Conservation (phyloP, 225 moss, liverwort and hornwort genomes). For the Physcomitrium patens region DNA sequence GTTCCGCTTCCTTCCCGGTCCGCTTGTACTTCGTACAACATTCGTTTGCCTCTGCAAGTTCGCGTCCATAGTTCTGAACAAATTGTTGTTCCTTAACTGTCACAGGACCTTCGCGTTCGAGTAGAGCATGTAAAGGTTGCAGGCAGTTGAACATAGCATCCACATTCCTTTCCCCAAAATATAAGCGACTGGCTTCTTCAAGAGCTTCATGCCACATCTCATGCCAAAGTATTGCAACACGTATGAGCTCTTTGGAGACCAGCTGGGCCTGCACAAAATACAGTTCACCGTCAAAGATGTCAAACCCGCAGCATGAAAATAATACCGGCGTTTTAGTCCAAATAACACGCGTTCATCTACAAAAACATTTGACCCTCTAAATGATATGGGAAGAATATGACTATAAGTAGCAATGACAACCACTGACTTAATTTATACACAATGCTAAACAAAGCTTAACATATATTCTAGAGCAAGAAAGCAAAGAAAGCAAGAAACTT, state of each 20-base stretch:
- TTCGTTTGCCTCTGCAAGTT: conserved; percentile 95
- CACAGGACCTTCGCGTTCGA: conserved; percentile 83
- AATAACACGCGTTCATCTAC: not conserved
- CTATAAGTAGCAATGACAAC: not conserved
- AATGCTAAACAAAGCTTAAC: not conserved
- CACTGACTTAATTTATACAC: not conserved
- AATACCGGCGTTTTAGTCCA: not conserved
- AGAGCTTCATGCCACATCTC: conserved; percentile 99
- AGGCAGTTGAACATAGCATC: conserved; percentile 90
- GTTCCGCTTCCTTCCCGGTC: conserved; percentile 95
- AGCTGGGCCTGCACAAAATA: conserved; percentile 81
- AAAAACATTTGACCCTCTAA: conserved; percentile 8
- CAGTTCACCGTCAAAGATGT: conserved; percentile 14
- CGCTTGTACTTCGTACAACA: conserved; percentile 90
- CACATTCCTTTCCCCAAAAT: conserved; percentile 92
- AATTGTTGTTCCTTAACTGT: conserved; percentile 89
- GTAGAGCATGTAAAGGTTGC: conserved; percentile 77
- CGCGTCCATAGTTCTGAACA: conserved; percentile 87
- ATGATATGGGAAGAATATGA: not conserved
- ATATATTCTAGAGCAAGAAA: not conserved
- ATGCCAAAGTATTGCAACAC: conserved; percentile 99
- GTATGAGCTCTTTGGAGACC: conserved; percentile 93
- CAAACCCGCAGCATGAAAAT: not conserved
- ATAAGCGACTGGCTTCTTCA: conserved; percentile 95
- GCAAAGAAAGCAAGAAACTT: not conserved